Percentiles rank a stretch among this genome's conserved stretches.
Conservation (phyloP, 73 alveolate genomes). For the Stentor coeruleus region DNA sequence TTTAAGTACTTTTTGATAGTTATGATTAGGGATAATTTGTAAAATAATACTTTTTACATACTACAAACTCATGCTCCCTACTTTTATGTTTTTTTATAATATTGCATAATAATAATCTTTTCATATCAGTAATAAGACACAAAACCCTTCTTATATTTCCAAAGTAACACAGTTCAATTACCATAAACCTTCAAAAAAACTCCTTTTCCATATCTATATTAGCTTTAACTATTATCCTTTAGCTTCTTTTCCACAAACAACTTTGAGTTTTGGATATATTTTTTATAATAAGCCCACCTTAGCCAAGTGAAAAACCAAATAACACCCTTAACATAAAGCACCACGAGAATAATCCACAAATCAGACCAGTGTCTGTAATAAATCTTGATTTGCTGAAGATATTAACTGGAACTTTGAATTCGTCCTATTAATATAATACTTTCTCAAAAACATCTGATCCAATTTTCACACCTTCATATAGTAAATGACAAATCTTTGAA, state of each 20-base stretch:
- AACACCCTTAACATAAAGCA: neutral
- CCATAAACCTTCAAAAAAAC: no score
- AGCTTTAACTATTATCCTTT: slow-evolving; percentile 1
- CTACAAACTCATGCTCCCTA: no score
- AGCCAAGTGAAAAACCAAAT: neutral
- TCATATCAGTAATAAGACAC: no score
- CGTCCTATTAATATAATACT: neutral
- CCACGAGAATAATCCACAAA: slow-evolving; percentile 6
- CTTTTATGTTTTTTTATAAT: no score
- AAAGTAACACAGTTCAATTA: no score
- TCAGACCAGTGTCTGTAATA: neutral
- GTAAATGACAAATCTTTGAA: neutral
- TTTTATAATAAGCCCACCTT: neutral
- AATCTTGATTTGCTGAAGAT: neutral
- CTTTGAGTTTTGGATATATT: neutral
- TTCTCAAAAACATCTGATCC: slow-evolving; percentile 3
- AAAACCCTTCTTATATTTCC: no score
- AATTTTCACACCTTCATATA: neutral
- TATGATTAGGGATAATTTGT: no score
- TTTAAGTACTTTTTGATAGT: no score
- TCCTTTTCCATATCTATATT: no score
- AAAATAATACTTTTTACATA: no score
- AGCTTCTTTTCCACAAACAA: neutral
- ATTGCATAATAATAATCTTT: no score
- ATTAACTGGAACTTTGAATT: neutral